Evolutionary conservation across 176 grass and related monocot genomes (phyloP).

Genomic region (maize (Zea mays)): Zm-B73-REFERENCE-NAM-5.0 NC_050096.1:193780501-193781000

Average conservation of each 20-base stretch:
- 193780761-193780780: too few species aligned
- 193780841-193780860: constrained; percentile 50
- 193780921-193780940: constrained; percentile 95
- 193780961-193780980: background rate
- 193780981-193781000: constrained; percentile 86
- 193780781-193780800: too few species aligned
- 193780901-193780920: constrained; percentile 76
- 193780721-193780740: too few species aligned
- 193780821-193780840: constrained; percentile 41
- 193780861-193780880: constrained; percentile 60
- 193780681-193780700: constrained; percentile 50
- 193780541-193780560: constrained; percentile 54
- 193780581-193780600: constrained; percentile 32
- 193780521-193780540: constrained; percentile 36
- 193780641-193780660: constrained; percentile 55
- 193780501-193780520: constrained; percentile 74
- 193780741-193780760: too few species aligned
- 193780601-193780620: constrained; percentile 72
- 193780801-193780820: constrained; percentile 39
- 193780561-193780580: constrained; percentile 30
- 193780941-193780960: constrained; percentile 34
- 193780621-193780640: constrained; percentile 57
- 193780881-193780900: constrained; percentile 65
- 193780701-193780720: too few species aligned
- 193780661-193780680: constrained; percentile 91